Conservation (phyloP, 768 basidiomycete genomes). For the Collybia sp. region DNA sequence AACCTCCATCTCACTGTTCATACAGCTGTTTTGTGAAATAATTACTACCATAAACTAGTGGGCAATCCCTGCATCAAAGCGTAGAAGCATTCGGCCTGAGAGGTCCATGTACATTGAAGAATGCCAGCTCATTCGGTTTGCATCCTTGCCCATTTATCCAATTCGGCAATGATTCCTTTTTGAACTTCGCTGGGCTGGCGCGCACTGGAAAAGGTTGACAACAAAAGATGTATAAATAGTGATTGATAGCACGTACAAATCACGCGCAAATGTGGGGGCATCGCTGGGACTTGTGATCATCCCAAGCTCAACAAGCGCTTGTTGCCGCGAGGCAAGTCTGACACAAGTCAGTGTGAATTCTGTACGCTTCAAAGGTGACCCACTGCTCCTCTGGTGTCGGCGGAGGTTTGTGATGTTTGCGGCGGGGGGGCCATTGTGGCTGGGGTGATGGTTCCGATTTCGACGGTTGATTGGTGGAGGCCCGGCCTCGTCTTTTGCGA, state of each 20-base stretch:
- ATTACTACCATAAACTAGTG: too few species aligned
- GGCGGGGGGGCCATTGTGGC: slow-evolving; percentile 59
- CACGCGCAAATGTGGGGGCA: slow-evolving; percentile 52
- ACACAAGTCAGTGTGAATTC: neutral
- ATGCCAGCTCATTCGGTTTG: too few species aligned
- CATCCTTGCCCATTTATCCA: too few species aligned
- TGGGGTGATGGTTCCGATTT: slow-evolving; percentile 25
- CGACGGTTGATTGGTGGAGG: slow-evolving; percentile 10
- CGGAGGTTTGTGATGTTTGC: slow-evolving; percentile 49
- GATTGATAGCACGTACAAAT: slow-evolving; percentile 47
- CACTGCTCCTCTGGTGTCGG: slow-evolving; percentile 49
- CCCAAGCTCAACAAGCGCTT: slow-evolving; percentile 59
- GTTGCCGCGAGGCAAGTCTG: slow-evolving; percentile 51
- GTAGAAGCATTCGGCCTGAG: too few species aligned
- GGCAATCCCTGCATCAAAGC: too few species aligned
- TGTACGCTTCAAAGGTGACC: neutral
- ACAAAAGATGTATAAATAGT: too few species aligned
- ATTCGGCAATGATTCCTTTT: too few species aligned
- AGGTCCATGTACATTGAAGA: too few species aligned
- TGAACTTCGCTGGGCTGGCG: too few species aligned
- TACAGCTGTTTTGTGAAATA: too few species aligned
- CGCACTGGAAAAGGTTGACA: too few species aligned
- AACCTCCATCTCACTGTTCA: too few species aligned
- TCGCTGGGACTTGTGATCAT: slow-evolving; percentile 50
- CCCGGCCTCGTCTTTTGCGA: slow-evolving; percentile 14